These are phyloP conservation scores for Apocynum venetum DNA, from an alignment of 257 asterid species.

Conservation along the genomic window DNA sequence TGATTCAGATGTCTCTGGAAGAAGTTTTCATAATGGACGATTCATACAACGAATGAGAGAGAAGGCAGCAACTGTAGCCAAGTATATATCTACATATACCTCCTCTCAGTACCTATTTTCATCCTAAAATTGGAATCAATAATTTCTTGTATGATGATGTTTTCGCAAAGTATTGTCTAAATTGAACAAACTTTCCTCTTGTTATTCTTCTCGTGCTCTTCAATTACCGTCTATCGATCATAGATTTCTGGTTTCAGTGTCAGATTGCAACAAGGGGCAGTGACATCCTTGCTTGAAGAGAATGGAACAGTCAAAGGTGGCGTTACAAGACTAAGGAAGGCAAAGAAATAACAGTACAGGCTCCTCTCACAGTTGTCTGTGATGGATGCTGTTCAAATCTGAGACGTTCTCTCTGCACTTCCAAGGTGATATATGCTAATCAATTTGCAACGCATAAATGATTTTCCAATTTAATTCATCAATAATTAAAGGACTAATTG, in stretches of 20 bases:
- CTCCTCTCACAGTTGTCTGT: slow-evolving; percentile 27
- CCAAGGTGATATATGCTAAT: slow-evolving; percentile 10
- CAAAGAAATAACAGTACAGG: slow-evolving; percentile 9
- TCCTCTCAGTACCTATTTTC: neutral
- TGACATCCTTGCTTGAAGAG: slow-evolving; percentile 24
- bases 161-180: neutral
- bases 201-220: neutral
- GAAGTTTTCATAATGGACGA: slow-evolving; percentile 29
- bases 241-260: slow-evolving; percentile 11
- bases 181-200: neutral
- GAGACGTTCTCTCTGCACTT: slow-evolving; percentile 22
- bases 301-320: slow-evolving; percentile 30
- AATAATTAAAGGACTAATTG: neutral
- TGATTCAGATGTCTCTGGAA: slow-evolving; percentile 22
- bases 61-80: slow-evolving; percentile 24
- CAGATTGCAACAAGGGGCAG: slow-evolving; percentile 27
- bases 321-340: slow-evolving; percentile 24
- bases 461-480: neutral
- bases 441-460: no score
- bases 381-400: slow-evolving; percentile 29
- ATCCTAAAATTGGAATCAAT: neutral
- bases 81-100: neutral
- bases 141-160: neutral
- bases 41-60: slow-evolving; percentile 29
- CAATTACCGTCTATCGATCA: neutral